A percentile compares a stretch with the other conserved stretches of the same genome.
Conservation (phyloP, 495 filamentous ascomycete genomes). For the Penicillium alfredii region DNA sequence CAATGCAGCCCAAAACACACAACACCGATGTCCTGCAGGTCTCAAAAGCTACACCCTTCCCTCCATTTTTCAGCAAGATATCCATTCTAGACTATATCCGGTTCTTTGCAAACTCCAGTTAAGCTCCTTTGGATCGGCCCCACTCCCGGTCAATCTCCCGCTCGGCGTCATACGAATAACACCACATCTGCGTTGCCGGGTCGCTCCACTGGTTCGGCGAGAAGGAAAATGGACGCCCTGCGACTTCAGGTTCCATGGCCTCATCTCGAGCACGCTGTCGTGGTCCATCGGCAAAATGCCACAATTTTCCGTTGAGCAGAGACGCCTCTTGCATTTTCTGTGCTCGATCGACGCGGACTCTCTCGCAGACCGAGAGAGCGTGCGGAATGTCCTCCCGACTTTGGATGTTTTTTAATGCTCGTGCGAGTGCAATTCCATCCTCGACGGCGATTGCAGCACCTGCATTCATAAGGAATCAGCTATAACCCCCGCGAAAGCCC, state of each 20-base stretch:
- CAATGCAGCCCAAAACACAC: too few species aligned
- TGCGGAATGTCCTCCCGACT: constrained; percentile 9
- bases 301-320: constrained; percentile 29
- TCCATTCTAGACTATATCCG: too few species aligned
- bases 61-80: too few species aligned
- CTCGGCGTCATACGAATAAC: constrained; percentile 41
- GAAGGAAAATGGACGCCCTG: constrained; percentile 13
- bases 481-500: too few species aligned
- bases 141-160: constrained; percentile 18
- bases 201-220: constrained; percentile 45
- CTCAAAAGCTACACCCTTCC: too few species aligned
- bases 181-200: constrained; percentile 35
- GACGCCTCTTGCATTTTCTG: constrained; percentile 24
- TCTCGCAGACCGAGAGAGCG: constrained; percentile 18
- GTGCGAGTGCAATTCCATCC: constrained; percentile 26
- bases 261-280: constrained; percentile 33
- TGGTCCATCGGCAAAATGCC: constrained; percentile 42
- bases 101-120: too few species aligned
- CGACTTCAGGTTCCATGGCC: constrained; percentile 26
- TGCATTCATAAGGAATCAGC: background rate
- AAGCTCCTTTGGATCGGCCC: too few species aligned
- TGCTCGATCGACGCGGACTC: constrained; percentile 17
- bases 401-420: constrained; percentile 9
- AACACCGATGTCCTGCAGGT: too few species aligned
- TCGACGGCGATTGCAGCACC: constrained; percentile 41